Conservation (phyloP, 2,329 filamentous ascomycete species). For the Pseudomassariella vexata region DNA sequence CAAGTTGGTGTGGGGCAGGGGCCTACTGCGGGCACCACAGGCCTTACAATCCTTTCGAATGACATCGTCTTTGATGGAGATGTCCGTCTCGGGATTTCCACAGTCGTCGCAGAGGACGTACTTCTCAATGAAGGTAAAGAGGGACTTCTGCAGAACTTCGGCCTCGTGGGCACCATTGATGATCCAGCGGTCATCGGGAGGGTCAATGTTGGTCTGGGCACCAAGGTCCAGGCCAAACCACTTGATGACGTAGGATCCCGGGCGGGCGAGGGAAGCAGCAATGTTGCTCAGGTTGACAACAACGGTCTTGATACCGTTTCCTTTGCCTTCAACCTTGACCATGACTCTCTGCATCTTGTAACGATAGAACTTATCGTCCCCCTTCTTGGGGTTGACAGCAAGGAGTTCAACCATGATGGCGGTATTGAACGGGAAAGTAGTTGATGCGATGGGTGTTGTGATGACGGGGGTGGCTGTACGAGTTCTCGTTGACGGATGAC, state of each 20-base stretch:
- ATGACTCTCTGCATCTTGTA: slow-evolving; percentile 99
- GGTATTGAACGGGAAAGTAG: too few relatives aligned
- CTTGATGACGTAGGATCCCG: slow-evolving; percentile 95
- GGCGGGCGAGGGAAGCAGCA: slow-evolving; percentile 84
- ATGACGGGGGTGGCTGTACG: too few relatives aligned
- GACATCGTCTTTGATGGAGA: slow-evolving; percentile 86
- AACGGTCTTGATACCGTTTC: slow-evolving; percentile 99
- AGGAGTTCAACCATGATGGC: slow-evolving; percentile 65
- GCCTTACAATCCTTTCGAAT: slow-evolving; percentile 98
- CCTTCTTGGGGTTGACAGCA: slow-evolving; percentile 95
- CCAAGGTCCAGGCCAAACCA: slow-evolving; percentile 99
- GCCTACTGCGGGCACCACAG: slow-evolving; percentile 87
- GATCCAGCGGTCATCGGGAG: slow-evolving; percentile 97
- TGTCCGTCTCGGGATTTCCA: slow-evolving; percentile 98
- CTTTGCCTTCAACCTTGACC: slow-evolving; percentile 99
- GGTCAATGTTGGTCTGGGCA: slow-evolving; percentile 97
- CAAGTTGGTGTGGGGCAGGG: slow-evolving; percentile 90
- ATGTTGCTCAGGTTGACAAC: slow-evolving; percentile 96
- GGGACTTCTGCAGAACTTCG: slow-evolving; percentile 91
- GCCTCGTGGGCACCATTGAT: slow-evolving; percentile 98
- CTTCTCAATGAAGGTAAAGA: slow-evolving; percentile 96
- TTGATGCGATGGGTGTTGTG: too few relatives aligned
- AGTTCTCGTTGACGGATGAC: too few relatives aligned
- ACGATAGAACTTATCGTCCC: slow-evolving; percentile 98
- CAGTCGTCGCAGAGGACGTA: slow-evolving; percentile 99